A percentile compares a stretch with the other conserved stretches of the same genome.
Conservation (phyloP, 23 red algal genomes). For the Gracilariopsis chorda region DNA sequence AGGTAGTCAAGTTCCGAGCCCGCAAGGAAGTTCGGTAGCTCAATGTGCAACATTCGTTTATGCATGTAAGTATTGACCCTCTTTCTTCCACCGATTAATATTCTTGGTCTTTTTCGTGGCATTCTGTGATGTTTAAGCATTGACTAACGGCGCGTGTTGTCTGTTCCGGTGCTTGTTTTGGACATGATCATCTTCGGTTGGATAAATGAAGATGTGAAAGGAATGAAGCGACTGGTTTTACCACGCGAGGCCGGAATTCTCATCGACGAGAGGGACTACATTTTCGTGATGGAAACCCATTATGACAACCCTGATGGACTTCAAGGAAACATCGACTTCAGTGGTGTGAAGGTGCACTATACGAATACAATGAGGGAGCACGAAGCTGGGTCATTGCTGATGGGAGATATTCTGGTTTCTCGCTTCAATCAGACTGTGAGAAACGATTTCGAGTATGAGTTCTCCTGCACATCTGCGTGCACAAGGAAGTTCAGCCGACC, state of each 20-base stretch:
- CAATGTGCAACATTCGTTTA: conserved; percentile 16
- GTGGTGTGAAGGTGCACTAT: conserved; percentile 26
- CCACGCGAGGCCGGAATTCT: conserved; percentile 47
- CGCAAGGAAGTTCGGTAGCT: background rate
- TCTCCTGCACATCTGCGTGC: conserved; percentile 60
- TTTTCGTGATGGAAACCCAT: conserved; percentile 60
- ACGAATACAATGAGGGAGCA: conserved; percentile 44
- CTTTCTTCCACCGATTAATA: too few relatives aligned
- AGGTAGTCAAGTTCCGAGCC: background rate
- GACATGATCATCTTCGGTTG: too few relatives aligned
- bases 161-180: background rate
- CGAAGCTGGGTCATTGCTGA: conserved; percentile 28
- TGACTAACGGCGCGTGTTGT: background rate
- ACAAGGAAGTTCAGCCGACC: background rate
- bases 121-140: too few relatives aligned
- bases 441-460: conserved; percentile 27
- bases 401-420: conserved; percentile 33
- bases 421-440: background rate
- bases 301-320: conserved; percentile 31
- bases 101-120: too few relatives aligned
- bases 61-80: conserved; percentile 39
- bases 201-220: conserved; percentile 23
- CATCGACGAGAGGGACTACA: background rate
- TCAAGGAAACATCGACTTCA: background rate
- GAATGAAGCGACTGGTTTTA: conserved; percentile 21